phyloP scores from a whole-genome alignment of 75 land plant genomes.

The Cunninghamia lanceolata region DNA sequence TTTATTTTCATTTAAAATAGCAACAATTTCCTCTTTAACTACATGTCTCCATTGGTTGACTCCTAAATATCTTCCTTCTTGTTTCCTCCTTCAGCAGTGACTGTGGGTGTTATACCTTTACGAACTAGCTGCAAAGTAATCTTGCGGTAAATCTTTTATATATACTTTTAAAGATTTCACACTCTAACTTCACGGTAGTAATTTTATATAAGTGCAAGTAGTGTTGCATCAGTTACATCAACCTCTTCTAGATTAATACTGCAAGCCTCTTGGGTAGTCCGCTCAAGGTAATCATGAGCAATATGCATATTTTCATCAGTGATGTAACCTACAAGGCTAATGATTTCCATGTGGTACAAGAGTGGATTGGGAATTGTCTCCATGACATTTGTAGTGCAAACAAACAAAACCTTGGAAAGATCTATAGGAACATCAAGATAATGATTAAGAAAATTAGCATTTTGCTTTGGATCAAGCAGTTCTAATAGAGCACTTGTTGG shows the following conservation, averaged over 20 bases:
- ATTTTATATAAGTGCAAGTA: too few species aligned
- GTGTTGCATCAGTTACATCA: too few species aligned
- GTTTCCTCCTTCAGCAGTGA: conserved; percentile 15
- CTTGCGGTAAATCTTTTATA: too few species aligned
- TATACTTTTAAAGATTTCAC: too few species aligned
- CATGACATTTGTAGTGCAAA: conserved; percentile 94
- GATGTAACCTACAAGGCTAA: conserved; percentile 89
- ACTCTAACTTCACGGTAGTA: too few species aligned
- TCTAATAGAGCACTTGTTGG: conserved; percentile 97
- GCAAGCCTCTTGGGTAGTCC: background rate
- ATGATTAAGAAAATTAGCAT: conserved; percentile 94
- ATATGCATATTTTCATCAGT: conserved; percentile 71
- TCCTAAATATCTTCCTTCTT: conserved; percentile 16
- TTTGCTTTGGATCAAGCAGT: conserved; percentile 99
- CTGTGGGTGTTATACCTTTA: too few species aligned
- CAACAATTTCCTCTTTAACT: background rate
- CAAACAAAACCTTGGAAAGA: conserved; percentile 97
- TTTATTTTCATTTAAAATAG: background rate
- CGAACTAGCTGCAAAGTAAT: too few species aligned
- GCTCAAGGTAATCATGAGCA: too few species aligned
- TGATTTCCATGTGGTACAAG: conserved; percentile 92
- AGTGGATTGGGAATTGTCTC: conserved; percentile 91
- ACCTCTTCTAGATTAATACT: too few species aligned
- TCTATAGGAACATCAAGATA: conserved; percentile 98
- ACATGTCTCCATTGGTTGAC: background rate